A percentile compares a stretch with the other conserved stretches of the same genome.
Conservation (phyloP, 2,329 filamentous ascomycete species). For the Diplodia seriata region DNA sequence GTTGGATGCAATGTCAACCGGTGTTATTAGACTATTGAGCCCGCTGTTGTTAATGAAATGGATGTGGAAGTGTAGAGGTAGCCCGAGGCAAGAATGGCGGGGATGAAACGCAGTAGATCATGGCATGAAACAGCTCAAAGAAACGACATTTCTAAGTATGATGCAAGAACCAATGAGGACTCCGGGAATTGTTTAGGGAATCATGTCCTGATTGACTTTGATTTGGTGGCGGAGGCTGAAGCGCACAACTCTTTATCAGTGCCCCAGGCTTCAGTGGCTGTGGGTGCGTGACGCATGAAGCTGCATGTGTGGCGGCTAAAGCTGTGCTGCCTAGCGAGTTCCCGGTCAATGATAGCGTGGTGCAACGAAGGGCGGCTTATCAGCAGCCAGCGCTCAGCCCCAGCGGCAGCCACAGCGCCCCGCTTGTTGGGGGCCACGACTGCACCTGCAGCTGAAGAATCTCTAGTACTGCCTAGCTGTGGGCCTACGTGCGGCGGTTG, state of each 20-base stretch:
- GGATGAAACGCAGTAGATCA: neutral
- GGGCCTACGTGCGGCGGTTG: neutral
- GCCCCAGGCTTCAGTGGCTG: neutral
- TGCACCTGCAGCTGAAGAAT: slow-evolving; percentile 10
- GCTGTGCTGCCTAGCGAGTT: neutral
- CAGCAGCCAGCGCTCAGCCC: slow-evolving; percentile 14
- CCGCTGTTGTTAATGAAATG: neutral
- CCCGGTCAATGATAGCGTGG: neutral
- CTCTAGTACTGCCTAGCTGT: neutral
- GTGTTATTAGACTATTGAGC: neutral
- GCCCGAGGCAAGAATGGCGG: no score
- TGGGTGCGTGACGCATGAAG: neutral
- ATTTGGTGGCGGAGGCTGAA: neutral
- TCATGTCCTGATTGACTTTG: no score
- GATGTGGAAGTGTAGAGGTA: neutral
- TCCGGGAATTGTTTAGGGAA: neutral
- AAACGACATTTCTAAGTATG: neutral
- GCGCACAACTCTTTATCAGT: neutral
- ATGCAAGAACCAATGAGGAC: neutral
- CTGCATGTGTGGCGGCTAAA: slow-evolving; percentile 10
- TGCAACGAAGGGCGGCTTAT: slow-evolving; percentile 1
- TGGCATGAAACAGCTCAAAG: neutral
- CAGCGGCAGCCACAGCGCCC: slow-evolving; percentile 2
- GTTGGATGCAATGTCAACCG: neutral
- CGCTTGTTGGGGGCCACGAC: neutral